Evolutionary conservation across 306 rosid species (phyloP).

Genomic region (Cicer yamashitae): DNA sequence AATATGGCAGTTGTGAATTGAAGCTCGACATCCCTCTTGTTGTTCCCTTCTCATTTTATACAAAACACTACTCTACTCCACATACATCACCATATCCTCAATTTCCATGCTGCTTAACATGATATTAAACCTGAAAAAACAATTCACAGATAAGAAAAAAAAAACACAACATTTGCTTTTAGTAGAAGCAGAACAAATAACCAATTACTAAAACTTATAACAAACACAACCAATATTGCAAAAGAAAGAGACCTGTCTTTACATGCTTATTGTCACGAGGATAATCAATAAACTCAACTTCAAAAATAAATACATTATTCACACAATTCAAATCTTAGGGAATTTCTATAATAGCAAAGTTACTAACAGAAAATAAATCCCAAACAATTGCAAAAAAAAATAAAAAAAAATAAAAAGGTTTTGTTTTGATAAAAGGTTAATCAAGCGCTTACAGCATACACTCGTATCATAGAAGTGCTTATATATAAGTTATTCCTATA

Average conservation of each 20-base stretch:
- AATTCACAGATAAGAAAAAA: background rate
- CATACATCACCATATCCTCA: conserved; percentile 33
- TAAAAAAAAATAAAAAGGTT: too few species aligned
- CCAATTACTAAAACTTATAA: conserved; percentile 17
- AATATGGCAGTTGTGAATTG: conserved; percentile 42
- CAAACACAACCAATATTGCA: conserved; percentile 17
- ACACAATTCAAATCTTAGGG: background rate
- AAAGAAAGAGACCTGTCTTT: conserved; percentile 23
- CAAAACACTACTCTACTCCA: conserved; percentile 31
- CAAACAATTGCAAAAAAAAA: conserved; percentile 2
- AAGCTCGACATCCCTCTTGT: conserved; percentile 51
- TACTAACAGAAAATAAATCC: conserved; percentile 18
- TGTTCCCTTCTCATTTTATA: conserved; percentile 50
- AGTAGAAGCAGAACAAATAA: background rate
- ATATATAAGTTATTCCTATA: too few species aligned
- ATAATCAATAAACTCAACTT: conserved; percentile 1
- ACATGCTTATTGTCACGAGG: background rate
- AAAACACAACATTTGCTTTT: conserved; percentile 22
- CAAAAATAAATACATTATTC: background rate
- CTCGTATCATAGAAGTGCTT: too few species aligned
- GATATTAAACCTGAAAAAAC: conserved; percentile 33
- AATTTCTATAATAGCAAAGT: background rate
- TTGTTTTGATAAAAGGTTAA: too few species aligned
- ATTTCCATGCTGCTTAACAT: conserved; percentile 23
- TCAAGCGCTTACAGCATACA: too few species aligned